Conservation (phyloP, 192 early-diverging fungal genomes). For the Backusella liffmaniae region DNA sequence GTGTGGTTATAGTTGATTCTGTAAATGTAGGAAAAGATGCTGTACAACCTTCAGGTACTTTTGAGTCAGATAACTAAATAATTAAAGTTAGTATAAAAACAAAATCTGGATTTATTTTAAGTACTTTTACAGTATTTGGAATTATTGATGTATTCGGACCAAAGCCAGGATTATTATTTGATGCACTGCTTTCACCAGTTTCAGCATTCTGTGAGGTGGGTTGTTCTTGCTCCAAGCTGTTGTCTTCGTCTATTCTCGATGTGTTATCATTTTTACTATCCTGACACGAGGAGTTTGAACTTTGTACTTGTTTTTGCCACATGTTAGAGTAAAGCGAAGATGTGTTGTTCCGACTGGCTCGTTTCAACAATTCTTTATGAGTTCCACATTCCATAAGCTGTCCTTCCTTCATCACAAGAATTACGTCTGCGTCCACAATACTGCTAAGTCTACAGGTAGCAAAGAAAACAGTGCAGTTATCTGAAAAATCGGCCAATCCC, state of each 20-base stretch:
- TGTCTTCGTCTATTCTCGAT: not conserved
- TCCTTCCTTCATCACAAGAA: constrained; percentile 82
- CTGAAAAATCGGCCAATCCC: constrained; percentile 70
- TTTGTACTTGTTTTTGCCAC: constrained; percentile 86
- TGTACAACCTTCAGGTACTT: not conserved
- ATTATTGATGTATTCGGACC: not conserved
- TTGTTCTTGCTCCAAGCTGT: not conserved
- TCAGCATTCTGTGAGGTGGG: not conserved
- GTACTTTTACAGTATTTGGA: not conserved
- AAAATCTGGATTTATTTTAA: not conserved
- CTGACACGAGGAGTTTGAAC: constrained; percentile 29
- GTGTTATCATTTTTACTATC: not conserved
- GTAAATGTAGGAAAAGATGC: not conserved
- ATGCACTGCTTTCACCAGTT: not conserved
- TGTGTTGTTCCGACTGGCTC: constrained; percentile 21
- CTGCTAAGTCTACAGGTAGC: constrained; percentile 85
- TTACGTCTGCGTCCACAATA: constrained; percentile 78
- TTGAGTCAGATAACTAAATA: not conserved
- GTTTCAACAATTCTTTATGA: constrained; percentile 67
- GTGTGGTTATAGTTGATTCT: not conserved
- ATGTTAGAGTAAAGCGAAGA: constrained; percentile 77
- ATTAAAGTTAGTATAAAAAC: not conserved
- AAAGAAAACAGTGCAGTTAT: constrained; percentile 81
- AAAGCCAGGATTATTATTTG: not conserved
- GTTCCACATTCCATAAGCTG: constrained; percentile 77